These are phyloP conservation scores for Podospora fimiseda DNA, from an alignment of 495 filamentous ascomycete genomes.

Conservation along the genomic window DNA sequence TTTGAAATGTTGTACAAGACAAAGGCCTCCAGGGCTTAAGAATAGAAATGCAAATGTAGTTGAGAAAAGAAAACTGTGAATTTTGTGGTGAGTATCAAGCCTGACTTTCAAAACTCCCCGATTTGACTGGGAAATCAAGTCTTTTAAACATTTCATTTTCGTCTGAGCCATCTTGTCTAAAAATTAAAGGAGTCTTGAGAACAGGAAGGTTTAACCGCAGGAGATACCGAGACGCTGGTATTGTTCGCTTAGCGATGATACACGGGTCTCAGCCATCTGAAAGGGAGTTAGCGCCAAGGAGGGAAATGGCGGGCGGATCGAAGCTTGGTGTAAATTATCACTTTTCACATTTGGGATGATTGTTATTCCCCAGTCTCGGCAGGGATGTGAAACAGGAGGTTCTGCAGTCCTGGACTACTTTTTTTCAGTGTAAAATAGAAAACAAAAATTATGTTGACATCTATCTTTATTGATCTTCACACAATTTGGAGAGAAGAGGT, in stretches of 20 bases:
- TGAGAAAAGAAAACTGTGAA: background rate
- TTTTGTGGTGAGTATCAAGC: background rate
- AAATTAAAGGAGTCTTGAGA: no score
- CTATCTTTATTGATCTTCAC: no score
- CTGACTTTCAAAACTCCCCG: background rate
- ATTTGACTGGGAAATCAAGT: background rate
- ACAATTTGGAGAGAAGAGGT: no score
- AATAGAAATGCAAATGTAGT: background rate
- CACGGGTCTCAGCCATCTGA: background rate
- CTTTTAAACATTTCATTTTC: no score
- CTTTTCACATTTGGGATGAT: no score
- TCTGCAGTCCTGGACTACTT: no score
- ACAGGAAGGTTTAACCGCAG: background rate
- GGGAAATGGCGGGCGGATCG: background rate
- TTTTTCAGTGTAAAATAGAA: no score
- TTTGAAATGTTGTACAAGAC: background rate
- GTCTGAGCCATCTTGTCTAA: no score
- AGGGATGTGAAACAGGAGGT: background rate
- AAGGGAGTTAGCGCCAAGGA: background rate
- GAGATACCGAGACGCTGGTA: background rate
- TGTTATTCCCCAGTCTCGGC: background rate
- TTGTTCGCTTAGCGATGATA: background rate
- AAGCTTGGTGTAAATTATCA: background rate
- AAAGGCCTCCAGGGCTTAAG: constrained; percentile 22
- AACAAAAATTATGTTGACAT: no score